Evolutionary conservation across 1,284 basidiomycete species (phyloP).

Genomic region (Pascua sp.): DNA sequence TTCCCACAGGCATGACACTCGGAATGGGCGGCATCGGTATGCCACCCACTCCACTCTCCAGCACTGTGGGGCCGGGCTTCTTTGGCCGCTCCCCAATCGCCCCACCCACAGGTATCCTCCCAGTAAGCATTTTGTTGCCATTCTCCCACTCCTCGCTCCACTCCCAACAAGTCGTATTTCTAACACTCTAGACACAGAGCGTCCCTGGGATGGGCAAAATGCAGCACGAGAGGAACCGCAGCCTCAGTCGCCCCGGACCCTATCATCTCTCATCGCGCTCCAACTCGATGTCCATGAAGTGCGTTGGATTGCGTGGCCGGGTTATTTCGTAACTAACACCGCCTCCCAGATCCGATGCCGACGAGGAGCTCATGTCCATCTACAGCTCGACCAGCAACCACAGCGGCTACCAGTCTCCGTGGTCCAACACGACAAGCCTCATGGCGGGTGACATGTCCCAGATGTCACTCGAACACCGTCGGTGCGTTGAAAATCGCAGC

Average conservation of each 20-base stretch:
- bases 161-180: too few relatives aligned
- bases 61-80: conserved; percentile 10
- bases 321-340: conserved; percentile 6
- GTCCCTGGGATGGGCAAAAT: conserved; percentile 3
- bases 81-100: conserved; percentile 10
- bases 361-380: conserved; percentile 29
- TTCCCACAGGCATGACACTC: conserved; percentile 2
- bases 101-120: conserved; percentile 1
- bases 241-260: conserved; percentile 27
- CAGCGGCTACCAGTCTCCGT: conserved; percentile 21
- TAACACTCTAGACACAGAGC: background rate
- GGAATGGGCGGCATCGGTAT: conserved; percentile 12
- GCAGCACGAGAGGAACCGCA: conserved; percentile 19
- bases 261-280: conserved; percentile 32
- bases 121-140: conserved; percentile 4
- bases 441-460: conserved; percentile 26
- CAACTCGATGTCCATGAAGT: conserved; percentile 33
- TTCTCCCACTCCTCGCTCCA: too few relatives aligned
- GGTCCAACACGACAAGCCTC: conserved; percentile 21
- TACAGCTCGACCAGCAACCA: conserved; percentile 23
- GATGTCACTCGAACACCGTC: conserved; percentile 33
- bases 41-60: conserved; percentile 3
- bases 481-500: conserved; percentile 15
- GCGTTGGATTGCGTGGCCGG: conserved; percentile 1
- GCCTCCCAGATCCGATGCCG: conserved; percentile 29